Evolutionary conservation across 305 asterid genomes (phyloP).

Genomic region (Solanum hybrid): DNA sequence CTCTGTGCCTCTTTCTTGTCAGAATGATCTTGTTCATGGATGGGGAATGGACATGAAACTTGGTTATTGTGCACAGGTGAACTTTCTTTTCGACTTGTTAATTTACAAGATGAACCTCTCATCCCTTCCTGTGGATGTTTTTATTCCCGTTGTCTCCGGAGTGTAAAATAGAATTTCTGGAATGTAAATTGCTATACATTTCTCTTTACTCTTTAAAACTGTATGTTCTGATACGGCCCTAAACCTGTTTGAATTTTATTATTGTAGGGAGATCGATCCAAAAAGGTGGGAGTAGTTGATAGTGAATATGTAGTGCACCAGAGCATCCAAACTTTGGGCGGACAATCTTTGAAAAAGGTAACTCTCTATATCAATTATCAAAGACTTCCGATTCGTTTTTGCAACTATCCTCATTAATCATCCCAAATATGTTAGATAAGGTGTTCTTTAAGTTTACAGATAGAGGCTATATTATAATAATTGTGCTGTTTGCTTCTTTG

Average conservation of each 20-base stretch:
- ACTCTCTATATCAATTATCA: neutral
- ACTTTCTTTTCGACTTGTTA: neutral
- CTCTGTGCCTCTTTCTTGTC: constrained; percentile 19
- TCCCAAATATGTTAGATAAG: neutral
- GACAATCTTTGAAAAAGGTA: constrained; percentile 66
- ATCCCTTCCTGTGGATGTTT: neutral
- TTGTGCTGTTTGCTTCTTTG: neutral
- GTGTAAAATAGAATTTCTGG: neutral
- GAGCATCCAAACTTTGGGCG: constrained; percentile 94
- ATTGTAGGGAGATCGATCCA: constrained; percentile 75
- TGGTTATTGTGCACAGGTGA: constrained; percentile 97
- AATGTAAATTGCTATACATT: neutral
- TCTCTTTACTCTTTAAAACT: neutral
- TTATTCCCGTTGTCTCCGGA: neutral
- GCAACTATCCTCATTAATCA: neutral
- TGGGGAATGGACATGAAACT: constrained; percentile 99
- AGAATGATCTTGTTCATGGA: constrained; percentile 99
- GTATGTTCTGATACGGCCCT: neutral
- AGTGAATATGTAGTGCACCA: constrained; percentile 92
- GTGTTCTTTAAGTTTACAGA: neutral
- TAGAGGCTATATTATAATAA: neutral
- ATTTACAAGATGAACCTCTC: neutral
- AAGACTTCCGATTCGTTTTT: neutral
- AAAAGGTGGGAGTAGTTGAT: constrained; percentile 93
- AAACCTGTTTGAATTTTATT: neutral